Evolutionary conservation across 495 filamentous ascomycete genomes (phyloP).

Genomic region (Rhizodiscina lignyota): DNA sequence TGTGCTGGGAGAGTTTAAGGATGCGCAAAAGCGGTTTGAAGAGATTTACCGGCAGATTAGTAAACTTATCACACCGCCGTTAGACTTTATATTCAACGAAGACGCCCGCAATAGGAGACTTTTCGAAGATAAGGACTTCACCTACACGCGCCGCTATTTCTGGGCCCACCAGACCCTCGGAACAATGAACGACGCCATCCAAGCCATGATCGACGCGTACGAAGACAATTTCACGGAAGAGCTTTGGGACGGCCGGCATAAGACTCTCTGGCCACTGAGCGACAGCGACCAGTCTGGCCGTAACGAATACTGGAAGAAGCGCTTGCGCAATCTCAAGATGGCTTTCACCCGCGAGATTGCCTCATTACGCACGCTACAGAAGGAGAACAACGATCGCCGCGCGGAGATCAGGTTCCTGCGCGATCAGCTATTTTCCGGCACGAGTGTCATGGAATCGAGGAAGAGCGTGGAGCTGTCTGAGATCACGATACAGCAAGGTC

Average conservation of each 20-base stretch:
- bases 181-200: constrained; percentile 38
- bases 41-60: constrained; percentile 29
- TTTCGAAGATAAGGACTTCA: constrained; percentile 38
- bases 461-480: constrained; percentile 21
- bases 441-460: constrained; percentile 23
- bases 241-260: constrained; percentile 32
- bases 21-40: constrained; percentile 31
- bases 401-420: constrained; percentile 21
- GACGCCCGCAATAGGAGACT: constrained; percentile 32
- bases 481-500: constrained; percentile 24
- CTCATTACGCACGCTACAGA: constrained; percentile 8
- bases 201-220: constrained; percentile 31
- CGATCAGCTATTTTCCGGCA: constrained; percentile 28
- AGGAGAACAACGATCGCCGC: constrained; percentile 14
- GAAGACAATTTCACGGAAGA: constrained; percentile 30
- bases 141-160: constrained; percentile 38
- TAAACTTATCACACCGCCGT: constrained; percentile 32
- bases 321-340: constrained; percentile 7
- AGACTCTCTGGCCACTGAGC: constrained; percentile 27
- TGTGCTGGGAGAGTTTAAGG: constrained; percentile 31
- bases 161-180: constrained; percentile 38
- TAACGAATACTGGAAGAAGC: constrained; percentile 10
- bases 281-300: constrained; percentile 12
- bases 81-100: constrained; percentile 36
- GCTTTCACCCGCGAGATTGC: constrained; percentile 15